Evolutionary conservation across 352 stramenopile genomes (phyloP).

Genomic region (Phytophthora palmivora): DNA sequence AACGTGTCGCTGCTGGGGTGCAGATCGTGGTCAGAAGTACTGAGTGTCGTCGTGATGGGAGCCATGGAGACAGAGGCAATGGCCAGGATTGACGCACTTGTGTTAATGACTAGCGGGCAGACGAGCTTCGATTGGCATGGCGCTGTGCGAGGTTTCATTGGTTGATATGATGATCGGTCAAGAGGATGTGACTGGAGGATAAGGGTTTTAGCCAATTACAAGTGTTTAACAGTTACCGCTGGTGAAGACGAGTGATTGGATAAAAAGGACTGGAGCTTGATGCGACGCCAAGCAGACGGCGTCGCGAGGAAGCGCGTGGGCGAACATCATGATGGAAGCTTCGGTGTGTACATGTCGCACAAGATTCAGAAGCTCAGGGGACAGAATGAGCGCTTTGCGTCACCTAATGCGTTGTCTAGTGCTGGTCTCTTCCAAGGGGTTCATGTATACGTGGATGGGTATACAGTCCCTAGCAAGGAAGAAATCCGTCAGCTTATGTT

Average conservation of each 20-base stretch:
- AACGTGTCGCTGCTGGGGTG: constrained; percentile 17
- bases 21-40: constrained; percentile 25
- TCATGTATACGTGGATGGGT: constrained; percentile 89
- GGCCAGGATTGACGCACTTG: constrained; percentile 13
- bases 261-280: constrained; percentile 9
- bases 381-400: constrained; percentile 65
- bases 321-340: constrained; percentile 89
- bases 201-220: neutral
- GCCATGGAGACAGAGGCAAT: constrained; percentile 40
- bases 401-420: neutral
- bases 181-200: constrained; percentile 1
- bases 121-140: constrained; percentile 19
- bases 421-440: constrained; percentile 71
- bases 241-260: constrained; percentile 13
- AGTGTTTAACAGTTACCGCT: neutral
- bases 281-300: constrained; percentile 29
- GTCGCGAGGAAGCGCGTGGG: constrained; percentile 57
- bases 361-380: constrained; percentile 91
- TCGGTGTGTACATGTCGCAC: constrained; percentile 91
- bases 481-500: constrained; percentile 85
- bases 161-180: constrained; percentile 2
- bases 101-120: constrained; percentile 28
- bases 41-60: constrained; percentile 47
- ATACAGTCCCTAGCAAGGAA: constrained; percentile 85
- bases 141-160: constrained; percentile 12